Conservation (phyloP, 2,329 filamentous ascomycete genomes). For the Ascomycota sp. region DNA sequence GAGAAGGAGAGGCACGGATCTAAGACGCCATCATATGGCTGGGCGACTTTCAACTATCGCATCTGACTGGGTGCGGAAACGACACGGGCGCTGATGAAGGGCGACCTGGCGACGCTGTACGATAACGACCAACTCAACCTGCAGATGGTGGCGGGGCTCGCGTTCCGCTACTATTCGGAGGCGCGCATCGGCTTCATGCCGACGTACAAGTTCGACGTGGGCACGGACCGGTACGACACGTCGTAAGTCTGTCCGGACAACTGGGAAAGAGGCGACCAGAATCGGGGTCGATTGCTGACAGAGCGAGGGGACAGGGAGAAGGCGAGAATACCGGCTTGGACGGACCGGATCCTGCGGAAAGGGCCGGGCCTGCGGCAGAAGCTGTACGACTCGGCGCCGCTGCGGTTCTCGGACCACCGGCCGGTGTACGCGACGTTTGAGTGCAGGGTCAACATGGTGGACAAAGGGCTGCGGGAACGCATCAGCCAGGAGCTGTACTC, state of each 20-base stretch:
- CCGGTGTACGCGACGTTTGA: conserved; percentile 83
- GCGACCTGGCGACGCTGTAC: conserved; percentile 61
- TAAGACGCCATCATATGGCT: conserved; percentile 70
- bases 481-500: conserved; percentile 60
- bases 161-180: conserved; percentile 85
- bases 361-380: conserved; percentile 66
- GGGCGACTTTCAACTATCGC: conserved; percentile 94
- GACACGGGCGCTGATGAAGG: conserved; percentile 51
- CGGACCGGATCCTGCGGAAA: conserved; percentile 77
- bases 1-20: too few species aligned
- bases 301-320: conserved; percentile 45
- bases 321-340: conserved; percentile 88
- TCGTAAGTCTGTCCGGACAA: conserved; percentile 35
- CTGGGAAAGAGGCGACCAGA: background rate
- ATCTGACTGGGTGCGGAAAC: conserved; percentile 68
- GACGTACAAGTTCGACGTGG: conserved; percentile 90
- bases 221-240: conserved; percentile 74
- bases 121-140: conserved; percentile 91
- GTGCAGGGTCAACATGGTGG: conserved; percentile 60
- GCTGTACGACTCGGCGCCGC: conserved; percentile 61
- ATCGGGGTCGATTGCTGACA: conserved; percentile 3
- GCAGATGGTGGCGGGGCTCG: conserved; percentile 83
- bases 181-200: conserved; percentile 72
- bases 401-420: conserved; percentile 88
- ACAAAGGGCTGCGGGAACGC: conserved; percentile 51